Evolutionary conservation across 176 grass and related monocot genomes (phyloP).

Genomic region (Musa itinerans): DNA sequence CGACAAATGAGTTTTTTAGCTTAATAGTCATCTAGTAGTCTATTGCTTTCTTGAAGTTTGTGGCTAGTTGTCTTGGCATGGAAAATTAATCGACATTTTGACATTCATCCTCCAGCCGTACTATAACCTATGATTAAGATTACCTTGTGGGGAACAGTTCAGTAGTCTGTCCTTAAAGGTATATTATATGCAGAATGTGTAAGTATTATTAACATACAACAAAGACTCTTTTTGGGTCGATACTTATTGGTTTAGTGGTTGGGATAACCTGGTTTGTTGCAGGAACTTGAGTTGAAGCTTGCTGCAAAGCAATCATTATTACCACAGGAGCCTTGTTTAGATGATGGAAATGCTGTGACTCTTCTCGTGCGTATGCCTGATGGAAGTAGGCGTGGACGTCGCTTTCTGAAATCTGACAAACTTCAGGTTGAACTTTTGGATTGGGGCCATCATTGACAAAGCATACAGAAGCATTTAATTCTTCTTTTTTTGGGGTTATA

Average conservation of each 20-base stretch:
- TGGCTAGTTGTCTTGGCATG: background rate
- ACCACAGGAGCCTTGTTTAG: conserved; percentile 62
- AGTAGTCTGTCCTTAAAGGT: background rate
- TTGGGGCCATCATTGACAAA: conserved; percentile 20
- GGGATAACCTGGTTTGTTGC: background rate
- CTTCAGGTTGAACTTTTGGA: conserved; percentile 54
- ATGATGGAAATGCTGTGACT: conserved; percentile 64
- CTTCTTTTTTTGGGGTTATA: conserved; percentile 14
- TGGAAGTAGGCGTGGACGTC: conserved; percentile 60
- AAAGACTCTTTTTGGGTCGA: background rate
- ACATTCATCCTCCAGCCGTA: too few species aligned
- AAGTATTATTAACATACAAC: background rate
- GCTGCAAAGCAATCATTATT: conserved; percentile 65
- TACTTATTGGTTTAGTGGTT: background rate
- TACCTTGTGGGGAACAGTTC: background rate
- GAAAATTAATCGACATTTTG: too few species aligned
- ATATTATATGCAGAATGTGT: background rate
- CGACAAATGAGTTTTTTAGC: background rate
- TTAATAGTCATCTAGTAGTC: too few species aligned
- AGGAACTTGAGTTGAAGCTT: conserved; percentile 85
- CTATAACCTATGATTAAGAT: background rate
- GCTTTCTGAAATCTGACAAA: conserved; percentile 83
- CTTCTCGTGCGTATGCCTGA: conserved; percentile 84
- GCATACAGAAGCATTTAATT: conserved; percentile 7
- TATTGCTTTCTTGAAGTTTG: background rate